phyloP scores from a whole-genome alignment of 345 rosid species.

The Aethionema arabicum region DNA sequence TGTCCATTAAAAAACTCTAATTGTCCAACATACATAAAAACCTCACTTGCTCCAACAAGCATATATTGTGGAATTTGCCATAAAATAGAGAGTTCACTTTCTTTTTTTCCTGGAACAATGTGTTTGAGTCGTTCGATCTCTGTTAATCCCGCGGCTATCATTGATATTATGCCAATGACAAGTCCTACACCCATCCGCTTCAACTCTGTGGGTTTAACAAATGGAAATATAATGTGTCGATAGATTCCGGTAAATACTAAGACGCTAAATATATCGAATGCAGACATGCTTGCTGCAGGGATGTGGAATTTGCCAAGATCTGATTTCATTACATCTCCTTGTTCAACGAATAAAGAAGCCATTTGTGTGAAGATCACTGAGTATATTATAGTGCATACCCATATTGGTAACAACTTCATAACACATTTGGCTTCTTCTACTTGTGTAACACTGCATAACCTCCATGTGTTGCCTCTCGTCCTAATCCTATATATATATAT shows the following conservation, averaged over 20 bases:
- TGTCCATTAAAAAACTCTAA: conserved; percentile 87
- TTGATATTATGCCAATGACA: conserved; percentile 69
- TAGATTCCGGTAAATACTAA: conserved; percentile 68
- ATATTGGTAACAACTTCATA: conserved; percentile 60
- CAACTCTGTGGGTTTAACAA: conserved; percentile 72
- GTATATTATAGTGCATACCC: conserved; percentile 73
- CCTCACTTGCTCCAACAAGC: conserved; percentile 79
- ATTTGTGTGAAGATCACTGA: conserved; percentile 75
- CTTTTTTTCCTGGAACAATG: conserved; percentile 45
- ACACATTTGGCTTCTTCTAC: conserved; percentile 80
- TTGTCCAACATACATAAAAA: conserved; percentile 93
- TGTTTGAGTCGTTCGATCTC: conserved; percentile 58
- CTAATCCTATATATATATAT: conserved; percentile 12
- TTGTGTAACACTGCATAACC: conserved; percentile 84
- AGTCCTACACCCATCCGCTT: conserved; percentile 89
- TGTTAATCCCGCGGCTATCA: conserved; percentile 76
- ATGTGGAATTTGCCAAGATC: conserved; percentile 53
- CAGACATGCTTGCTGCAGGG: conserved; percentile 95
- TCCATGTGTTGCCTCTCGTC: conserved; percentile 50
- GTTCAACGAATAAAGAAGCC: conserved; percentile 71
- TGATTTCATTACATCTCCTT: conserved; percentile 72
- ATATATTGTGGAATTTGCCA: conserved; percentile 93
- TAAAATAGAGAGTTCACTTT: conserved; percentile 63
- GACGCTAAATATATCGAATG: conserved; percentile 78
- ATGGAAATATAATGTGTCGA: conserved; percentile 61